phyloP scores from a whole-genome alignment of 202 grass and related monocot genomes.

The Zizania palustris region DNA sequence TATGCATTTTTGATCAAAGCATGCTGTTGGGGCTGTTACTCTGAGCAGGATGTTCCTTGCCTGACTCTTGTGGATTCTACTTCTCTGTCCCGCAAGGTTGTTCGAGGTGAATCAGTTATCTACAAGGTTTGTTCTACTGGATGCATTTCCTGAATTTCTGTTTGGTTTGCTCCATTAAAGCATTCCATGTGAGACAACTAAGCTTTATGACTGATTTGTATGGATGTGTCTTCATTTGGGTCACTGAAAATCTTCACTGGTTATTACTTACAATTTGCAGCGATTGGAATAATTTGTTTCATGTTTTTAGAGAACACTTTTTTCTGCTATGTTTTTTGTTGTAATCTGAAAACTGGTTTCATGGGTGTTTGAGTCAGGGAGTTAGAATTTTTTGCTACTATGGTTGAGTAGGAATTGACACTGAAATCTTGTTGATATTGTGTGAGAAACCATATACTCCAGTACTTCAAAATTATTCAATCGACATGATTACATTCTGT shows the following conservation, averaged over 20 bases:
- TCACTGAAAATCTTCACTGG: too few species aligned
- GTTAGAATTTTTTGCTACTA: not conserved
- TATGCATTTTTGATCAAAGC: conserved; percentile 17
- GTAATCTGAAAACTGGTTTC: not conserved
- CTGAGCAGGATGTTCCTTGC: conserved; percentile 36
- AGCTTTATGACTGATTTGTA: not conserved
- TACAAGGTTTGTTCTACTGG: too few species aligned
- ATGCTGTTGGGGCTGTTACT: conserved; percentile 30
- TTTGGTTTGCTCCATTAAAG: not conserved
- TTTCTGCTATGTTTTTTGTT: not conserved
- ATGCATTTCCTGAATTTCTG: not conserved
- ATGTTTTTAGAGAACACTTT: not conserved
- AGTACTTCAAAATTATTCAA: not conserved
- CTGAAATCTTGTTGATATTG: not conserved
- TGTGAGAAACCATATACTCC: not conserved
- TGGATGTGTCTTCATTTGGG: not conserved
- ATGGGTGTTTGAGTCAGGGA: too few species aligned
- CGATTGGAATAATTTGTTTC: too few species aligned
- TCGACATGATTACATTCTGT: not conserved
- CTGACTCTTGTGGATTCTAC: conserved; percentile 2
- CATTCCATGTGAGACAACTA: not conserved
- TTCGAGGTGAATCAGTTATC: not conserved
- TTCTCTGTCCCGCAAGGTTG: too few species aligned
- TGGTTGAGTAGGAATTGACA: not conserved
- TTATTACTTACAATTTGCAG: too few species aligned